phyloP scores from a whole-genome alignment of 805 yeast species.

The Sugiyamaella smithiae region DNA sequence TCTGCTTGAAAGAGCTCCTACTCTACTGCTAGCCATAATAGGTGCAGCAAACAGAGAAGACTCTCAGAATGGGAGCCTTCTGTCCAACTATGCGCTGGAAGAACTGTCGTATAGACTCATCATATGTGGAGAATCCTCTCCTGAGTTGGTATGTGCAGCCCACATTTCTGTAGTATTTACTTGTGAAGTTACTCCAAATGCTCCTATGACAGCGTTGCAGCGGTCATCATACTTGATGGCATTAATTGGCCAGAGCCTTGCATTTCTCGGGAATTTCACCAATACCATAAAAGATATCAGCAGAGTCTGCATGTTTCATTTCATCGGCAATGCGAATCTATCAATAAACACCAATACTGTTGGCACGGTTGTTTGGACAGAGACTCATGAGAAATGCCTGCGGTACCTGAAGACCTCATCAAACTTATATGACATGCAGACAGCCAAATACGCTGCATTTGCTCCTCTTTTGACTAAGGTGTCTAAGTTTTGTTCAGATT shows the following conservation, averaged over 20 bases:
- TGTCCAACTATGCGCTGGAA: neutral
- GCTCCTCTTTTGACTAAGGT: neutral
- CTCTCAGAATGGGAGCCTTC: neutral
- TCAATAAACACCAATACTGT: neutral
- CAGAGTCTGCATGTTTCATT: neutral
- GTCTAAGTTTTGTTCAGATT: neutral
- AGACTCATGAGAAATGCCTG: neutral
- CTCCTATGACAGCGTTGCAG: neutral
- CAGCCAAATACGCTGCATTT: neutral
- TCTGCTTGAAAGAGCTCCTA: neutral
- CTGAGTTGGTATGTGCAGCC: neutral
- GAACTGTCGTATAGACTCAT: neutral
- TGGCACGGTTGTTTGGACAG: neutral
- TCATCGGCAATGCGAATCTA: neutral
- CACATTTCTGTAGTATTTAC: neutral
- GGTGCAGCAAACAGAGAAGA: neutral
- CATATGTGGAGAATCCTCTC: neutral
- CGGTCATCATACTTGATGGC: slow-evolving; percentile 1
- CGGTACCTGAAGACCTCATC: neutral
- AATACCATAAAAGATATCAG: neutral
- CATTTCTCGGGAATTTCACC: neutral
- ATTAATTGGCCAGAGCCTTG: neutral
- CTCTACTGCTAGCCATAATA: neutral
- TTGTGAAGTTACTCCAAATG: neutral
- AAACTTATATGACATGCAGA: neutral